phyloP scores from a whole-genome alignment of 1,139 yeast species.

The Geotrichum candidum region DNA sequence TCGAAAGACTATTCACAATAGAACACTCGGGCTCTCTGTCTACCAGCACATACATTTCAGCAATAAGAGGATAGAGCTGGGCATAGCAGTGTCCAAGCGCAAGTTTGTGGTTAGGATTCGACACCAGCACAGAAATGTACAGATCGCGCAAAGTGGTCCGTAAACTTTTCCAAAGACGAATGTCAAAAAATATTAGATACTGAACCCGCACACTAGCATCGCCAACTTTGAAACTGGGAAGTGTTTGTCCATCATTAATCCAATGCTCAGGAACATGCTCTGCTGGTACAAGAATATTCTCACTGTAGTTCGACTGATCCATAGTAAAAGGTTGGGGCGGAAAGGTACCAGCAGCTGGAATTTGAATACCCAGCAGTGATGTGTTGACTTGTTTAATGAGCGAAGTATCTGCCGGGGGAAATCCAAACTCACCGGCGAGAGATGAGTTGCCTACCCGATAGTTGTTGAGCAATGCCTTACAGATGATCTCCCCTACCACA shows the following conservation, averaged over 20 bases:
- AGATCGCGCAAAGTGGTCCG: conserved; percentile 60
- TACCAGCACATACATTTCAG: conserved; percentile 62
- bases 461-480: conserved; percentile 46
- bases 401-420: neutral
- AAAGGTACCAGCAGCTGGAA: conserved; percentile 17
- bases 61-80: conserved; percentile 72
- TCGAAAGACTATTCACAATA: conserved; percentile 66
- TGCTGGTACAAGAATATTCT: conserved; percentile 42
- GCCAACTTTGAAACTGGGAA: conserved; percentile 4
- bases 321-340: conserved; percentile 15
- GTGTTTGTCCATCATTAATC: conserved; percentile 14
- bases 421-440: neutral
- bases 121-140: conserved; percentile 62
- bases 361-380: conserved; percentile 32
- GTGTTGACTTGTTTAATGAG: conserved; percentile 18
- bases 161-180: conserved; percentile 66
- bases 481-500: conserved; percentile 47
- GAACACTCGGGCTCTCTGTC: conserved; percentile 83
- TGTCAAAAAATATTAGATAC: conserved; percentile 62
- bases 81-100: conserved; percentile 72
- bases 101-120: conserved; percentile 54
- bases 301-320: conserved; percentile 3
- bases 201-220: conserved; percentile 53
- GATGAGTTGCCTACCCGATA: conserved; percentile 45
- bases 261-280: conserved; percentile 47